Evolutionary conservation across 371 early-diverging fungal species (phyloP), one percentile per base, ranked within the genome.

Genomic region (Circinella minor): DNA sequence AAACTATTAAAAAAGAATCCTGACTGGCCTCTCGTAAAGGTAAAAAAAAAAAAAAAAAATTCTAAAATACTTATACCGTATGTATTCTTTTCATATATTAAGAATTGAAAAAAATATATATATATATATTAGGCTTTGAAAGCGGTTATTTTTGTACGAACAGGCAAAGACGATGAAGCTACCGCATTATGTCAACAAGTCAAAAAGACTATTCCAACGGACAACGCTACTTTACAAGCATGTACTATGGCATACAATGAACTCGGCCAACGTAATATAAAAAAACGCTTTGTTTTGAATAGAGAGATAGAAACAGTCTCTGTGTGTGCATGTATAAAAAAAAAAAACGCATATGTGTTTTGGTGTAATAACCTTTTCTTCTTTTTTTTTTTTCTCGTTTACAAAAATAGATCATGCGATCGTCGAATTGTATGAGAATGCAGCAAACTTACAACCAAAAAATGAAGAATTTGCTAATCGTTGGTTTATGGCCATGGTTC

Each of bases 401-500:
- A 27, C 0, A 27, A 36, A 49, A 3, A 43, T 77, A 88, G 93
- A 88, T 47, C 77, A 83, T 15, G 86, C 90, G 0, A 86, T 94
- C 75, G 89, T 90, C 36, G 85, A 86, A 36, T 74, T 94, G 17
- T 95, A 96, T 73, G 91, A 90, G 65, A 86, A 81, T 15, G 95
- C 93, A 4, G 86, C 86, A 13, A 86, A 79, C 64, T 64, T 68
- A 36, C 78, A 83, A 55, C 94, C 95, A 10, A 80, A 83, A 20
- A 90, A 92, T 69, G 95, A 95, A 74, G 92, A 92, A 61, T 80
- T 92, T 66, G 91, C 83, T 27, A 89, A 84, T 54, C 91, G 94
- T 61, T 90, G 90, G 90, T 96, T 94, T 75, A 94, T 96, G 94
- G 90, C 93, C 1, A 84, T 94, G 66, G 94, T 93, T 0, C 88